Evolutionary conservation across 2,329 filamentous ascomycete species (phyloP).

Genomic region (Coniochaeta sp.): DNA sequence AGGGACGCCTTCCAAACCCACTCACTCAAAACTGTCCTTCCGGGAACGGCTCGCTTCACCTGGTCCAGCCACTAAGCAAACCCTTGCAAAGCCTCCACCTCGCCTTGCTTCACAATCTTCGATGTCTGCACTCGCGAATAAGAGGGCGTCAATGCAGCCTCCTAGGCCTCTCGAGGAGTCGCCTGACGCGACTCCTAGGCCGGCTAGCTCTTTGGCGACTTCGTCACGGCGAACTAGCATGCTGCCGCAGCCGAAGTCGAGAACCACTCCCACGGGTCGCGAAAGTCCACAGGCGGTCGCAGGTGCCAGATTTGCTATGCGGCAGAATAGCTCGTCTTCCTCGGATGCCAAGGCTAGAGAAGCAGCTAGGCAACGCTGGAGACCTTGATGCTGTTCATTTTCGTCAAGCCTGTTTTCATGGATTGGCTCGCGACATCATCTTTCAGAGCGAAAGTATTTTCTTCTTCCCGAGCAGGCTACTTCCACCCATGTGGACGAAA

Average conservation of each 20-base stretch:
- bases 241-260: constrained; percentile 38
- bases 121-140: constrained; percentile 32
- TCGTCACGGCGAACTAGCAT: constrained; percentile 40
- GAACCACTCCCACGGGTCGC: constrained; percentile 31
- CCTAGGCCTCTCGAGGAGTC: constrained; percentile 18
- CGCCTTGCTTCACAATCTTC: constrained; percentile 36
- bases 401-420: not conserved
- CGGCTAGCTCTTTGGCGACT: constrained; percentile 49
- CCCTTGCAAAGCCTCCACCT: constrained; percentile 30
- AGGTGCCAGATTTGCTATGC: constrained; percentile 36
- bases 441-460: no score
- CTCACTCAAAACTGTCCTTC: constrained; percentile 41
- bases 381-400: constrained; percentile 9
- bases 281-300: constrained; percentile 40
- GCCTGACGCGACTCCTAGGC: constrained; percentile 28
- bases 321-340: constrained; percentile 24
- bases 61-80: constrained; percentile 36
- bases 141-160: constrained; percentile 48
- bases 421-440: no score
- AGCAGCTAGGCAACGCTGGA: constrained; percentile 44
- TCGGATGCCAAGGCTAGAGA: constrained; percentile 23
- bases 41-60: constrained; percentile 45
- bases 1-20: constrained; percentile 10
- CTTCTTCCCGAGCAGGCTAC: no score
- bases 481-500: not conserved